Base-by-base conservation (phyloP, 768 basidiomycete genomes). In the Guyanaporus albipodus region DNA sequence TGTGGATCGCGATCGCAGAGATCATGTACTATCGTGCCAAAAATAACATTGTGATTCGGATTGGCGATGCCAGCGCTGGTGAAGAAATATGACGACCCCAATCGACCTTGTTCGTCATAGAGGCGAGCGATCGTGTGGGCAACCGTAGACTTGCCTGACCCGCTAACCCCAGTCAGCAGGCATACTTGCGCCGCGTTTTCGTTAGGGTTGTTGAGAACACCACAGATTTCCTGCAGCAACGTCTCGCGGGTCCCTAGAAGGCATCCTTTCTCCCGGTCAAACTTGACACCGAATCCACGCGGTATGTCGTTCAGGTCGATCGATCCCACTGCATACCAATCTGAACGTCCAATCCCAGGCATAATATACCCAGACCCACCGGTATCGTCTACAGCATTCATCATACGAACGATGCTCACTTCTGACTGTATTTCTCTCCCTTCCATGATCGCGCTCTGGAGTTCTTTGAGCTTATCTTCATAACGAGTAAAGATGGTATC, bases 11-110 rank as follows among this genome's bases (percentile, higher is more conserved):
- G n/a, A n/a, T n/a, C n/a, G n/a, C n/a, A n/a, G n/a, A n/a, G n/a
- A n/a, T n/a, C n/a, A n/a, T n/a, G n/a, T 58, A 1, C 29, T 9
- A 31, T 31, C 5, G 61, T 64, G 40, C 49, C 55, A 47, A 62
- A 60, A 11, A 64, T 14, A 43, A 53, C 40, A 23, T 32, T 23
- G 18, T 52, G 43, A 31, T 55, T 43, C 22, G 48, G 48, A 24
- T 35, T 41, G 12, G 38, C 38, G 14, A 41, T 18, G 17, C 15
- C 34, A 9, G 34, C 19, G 11, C 18, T 42, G 23, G 51, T 23
- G 35, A 64, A 56, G 27, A 50, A 64, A 21, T 56, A 55, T n/a
- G n/a, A n/a, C n/a, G n/a, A n/a, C n/a, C n/a, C n/a, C n/a, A n/a
- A n/a, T n/a, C n/a, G n/a, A n/a, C 0, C 9, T 14, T 57, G 40